Conservation (phyloP, 208 protist genomes). For the Leishmania turanica region DNA sequence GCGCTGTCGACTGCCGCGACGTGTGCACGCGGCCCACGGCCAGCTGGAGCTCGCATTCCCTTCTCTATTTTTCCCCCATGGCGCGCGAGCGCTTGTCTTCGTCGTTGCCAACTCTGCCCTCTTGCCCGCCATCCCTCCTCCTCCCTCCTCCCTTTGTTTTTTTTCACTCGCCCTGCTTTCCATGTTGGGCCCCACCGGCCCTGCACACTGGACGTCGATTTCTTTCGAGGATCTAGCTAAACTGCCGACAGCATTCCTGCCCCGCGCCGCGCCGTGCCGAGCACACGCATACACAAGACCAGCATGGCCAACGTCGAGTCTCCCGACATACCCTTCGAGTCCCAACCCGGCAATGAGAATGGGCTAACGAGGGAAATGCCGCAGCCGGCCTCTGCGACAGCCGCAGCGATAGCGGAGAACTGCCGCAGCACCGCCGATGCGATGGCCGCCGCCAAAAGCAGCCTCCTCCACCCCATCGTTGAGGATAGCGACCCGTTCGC, state of each 20-base stretch:
- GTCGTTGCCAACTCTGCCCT: not conserved
- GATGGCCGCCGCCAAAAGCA: not conserved
- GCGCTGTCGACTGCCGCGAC: not conserved
- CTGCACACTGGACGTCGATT: not conserved
- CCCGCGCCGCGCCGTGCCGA: not conserved
- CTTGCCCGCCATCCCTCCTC: too few relatives aligned
- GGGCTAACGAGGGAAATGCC: not conserved
- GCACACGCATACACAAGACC: constrained; percentile 1
- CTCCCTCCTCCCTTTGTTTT: too few relatives aligned
- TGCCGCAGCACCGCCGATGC: not conserved
- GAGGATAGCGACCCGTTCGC: constrained; percentile 17
- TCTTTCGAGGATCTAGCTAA: not conserved
- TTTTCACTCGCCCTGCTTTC: not conserved
- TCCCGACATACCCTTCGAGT: not conserved
- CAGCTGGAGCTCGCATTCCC: not conserved
- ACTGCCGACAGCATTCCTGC: not conserved
- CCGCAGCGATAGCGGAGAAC: too few relatives aligned
- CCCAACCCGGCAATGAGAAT: not conserved
- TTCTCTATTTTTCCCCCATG: too few relatives aligned
- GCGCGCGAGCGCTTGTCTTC: not conserved
- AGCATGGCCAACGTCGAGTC: constrained; percentile 10
- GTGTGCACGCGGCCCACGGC: not conserved
- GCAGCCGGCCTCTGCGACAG: not conserved
- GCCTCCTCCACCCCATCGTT: constrained; percentile 12
- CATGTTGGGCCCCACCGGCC: not conserved